Base-by-base conservation (phyloP, 768 basidiomycete genomes). In the Lactarius hatsudake region DNA sequence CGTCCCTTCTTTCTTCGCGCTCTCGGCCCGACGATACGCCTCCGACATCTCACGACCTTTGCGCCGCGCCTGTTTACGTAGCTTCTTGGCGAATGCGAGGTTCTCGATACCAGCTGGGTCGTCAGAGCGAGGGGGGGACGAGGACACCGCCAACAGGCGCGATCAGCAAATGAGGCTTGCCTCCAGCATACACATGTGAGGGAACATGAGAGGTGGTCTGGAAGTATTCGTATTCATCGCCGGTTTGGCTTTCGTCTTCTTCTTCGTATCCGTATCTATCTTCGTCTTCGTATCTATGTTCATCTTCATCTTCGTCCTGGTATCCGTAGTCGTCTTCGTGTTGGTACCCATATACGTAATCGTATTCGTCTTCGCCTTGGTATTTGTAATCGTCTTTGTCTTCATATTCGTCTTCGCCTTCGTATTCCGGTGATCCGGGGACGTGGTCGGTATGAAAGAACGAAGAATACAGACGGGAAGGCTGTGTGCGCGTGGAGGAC, bases 11-110 rank as follows among this genome's bases (percentile, higher is more conserved):
- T 53, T n/a, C 5, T 62, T 7, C n/a, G 66, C 62, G 10, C 13
- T 45, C 57, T 30, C 59, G 30, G 51, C 66, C 18, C 12, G 53
- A 20, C n/a, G 32, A 3, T 23, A 55, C 3, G 61, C 66, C 2
- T 59, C n/a, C 0, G 0, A 5, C 59, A 63, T 64, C 36, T 64
- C 30, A 20, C 42, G 53, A 23, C 26, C 1, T 5, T 28, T 30
- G 42, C 36, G 40, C 26, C 32, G 63, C 20, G 62, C 67, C 30
- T 32, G 18, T 2, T 51, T 42, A 17, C 67, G 58, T 30, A 68
- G 54, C 18, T 59, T 28, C 6, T n/a, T 38, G 13, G 62, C 62
- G 10, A 6, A 18, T 2, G 38, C 12, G 28, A 18, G n/a, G 9
- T 26, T 18, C 28, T 64, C 32, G 20, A 10, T n/a, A 1, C 30